These are phyloP conservation scores for Chaetoceros muelleri DNA, from an alignment of 108 stramenopile genomes.

Conservation along the genomic window DNA sequence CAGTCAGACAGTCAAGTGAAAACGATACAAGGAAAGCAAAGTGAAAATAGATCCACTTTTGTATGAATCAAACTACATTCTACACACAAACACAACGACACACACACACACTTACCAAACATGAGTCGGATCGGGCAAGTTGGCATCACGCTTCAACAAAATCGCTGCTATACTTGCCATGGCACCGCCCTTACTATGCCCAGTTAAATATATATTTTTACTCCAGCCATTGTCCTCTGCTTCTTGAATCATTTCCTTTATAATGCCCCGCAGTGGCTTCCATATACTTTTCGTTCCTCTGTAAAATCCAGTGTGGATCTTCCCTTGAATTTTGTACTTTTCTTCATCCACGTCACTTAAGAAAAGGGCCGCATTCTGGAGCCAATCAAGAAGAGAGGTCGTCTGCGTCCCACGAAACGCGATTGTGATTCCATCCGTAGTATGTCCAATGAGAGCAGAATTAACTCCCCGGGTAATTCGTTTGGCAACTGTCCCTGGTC, in stretches of 20 bases:
- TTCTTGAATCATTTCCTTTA: neutral
- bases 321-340: neutral
- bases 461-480: slow-evolving; percentile 4
- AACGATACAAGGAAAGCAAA: too few relatives aligned
- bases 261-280: neutral
- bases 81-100: too few relatives aligned
- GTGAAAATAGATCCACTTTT: neutral
- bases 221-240: neutral
- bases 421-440: slow-evolving; percentile 9
- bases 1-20: neutral
- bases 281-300: neutral
- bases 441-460: slow-evolving; percentile 8
- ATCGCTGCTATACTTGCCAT: slow-evolving; percentile 12
- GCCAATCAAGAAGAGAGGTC: slow-evolving; percentile 6
- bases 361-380: slow-evolving; percentile 8
- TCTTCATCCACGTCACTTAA: neutral
- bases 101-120: slow-evolving; percentile 4
- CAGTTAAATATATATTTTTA: slow-evolving; percentile 14
- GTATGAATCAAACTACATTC: too few relatives aligned
- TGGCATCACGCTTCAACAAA: neutral
- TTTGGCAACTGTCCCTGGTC: neutral
- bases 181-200: slow-evolving; percentile 19
- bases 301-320: slow-evolving; percentile 1
- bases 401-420: slow-evolving; percentile 15
- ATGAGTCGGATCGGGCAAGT: slow-evolving; percentile 8